Conservation (phyloP, 805 yeast genomes). For the Schwanniomyces occidentalis region DNA sequence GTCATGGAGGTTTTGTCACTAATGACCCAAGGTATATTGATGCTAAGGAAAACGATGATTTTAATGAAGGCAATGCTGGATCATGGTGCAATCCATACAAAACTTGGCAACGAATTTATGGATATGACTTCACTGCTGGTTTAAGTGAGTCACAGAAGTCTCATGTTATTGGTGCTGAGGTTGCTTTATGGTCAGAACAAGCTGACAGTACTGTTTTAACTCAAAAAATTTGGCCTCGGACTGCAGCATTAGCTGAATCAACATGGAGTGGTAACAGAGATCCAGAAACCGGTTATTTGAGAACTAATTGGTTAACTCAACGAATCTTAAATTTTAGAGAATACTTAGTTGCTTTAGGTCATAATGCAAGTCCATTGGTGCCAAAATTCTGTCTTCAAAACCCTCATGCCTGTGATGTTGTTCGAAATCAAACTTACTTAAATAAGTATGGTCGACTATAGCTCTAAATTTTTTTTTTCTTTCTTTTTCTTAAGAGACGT, state of each 20-base stretch:
- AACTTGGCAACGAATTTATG: constrained; percentile 43
- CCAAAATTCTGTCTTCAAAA: constrained; percentile 36
- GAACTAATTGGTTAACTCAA: constrained; percentile 30
- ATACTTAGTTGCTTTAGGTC: constrained; percentile 35
- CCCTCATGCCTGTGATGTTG: constrained; percentile 40
- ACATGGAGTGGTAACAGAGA: constrained; percentile 44
- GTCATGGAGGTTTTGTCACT: constrained; percentile 36
- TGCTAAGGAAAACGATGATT: constrained; percentile 17
- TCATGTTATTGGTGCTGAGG: constrained; percentile 41
- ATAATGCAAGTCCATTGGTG: constrained; percentile 32
- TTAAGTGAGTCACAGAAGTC: constrained; percentile 27
- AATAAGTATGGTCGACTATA: too few species aligned
- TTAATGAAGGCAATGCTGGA: constrained; percentile 34
- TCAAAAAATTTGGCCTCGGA: constrained; percentile 38
- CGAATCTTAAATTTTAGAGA: constrained; percentile 41
- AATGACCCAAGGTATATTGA: constrained; percentile 36
- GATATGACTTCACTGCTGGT: constrained; percentile 30
- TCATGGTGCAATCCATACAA: constrained; percentile 47
- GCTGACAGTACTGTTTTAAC: constrained; percentile 31
- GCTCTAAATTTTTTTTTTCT: too few species aligned
- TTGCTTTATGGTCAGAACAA: constrained; percentile 41
- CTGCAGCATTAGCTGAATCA: constrained; percentile 42
- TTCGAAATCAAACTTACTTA: constrained; percentile 9
- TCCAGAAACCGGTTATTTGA: constrained; percentile 21
- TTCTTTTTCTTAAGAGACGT: too few species aligned